Conservation (phyloP, 495 filamentous ascomycete genomes). For the Cercophora samala region DNA sequence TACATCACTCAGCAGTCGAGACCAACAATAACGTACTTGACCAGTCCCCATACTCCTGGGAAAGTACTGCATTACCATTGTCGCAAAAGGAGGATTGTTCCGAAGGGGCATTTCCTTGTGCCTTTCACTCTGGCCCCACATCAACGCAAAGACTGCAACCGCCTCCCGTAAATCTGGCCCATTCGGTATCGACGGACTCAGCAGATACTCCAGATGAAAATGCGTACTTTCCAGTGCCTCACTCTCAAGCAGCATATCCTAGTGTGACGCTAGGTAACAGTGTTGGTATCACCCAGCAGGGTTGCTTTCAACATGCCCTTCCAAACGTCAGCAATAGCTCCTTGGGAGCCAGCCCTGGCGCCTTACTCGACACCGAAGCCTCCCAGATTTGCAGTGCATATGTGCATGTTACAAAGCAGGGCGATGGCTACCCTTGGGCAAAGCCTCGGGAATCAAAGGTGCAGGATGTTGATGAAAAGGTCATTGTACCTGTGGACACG, state of each 20-base stretch:
- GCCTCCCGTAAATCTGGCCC: background rate
- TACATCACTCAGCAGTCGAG: background rate
- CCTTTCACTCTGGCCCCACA: background rate
- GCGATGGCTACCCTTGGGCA: background rate
- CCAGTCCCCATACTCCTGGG: background rate
- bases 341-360: background rate
- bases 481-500: background rate
- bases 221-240: background rate
- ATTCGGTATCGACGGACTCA: background rate
- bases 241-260: background rate
- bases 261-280: background rate
- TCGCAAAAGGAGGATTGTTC: background rate
- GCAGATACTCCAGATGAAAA: background rate
- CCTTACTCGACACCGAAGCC: background rate
- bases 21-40: background rate
- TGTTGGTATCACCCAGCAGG: background rate
- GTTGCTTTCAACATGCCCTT: background rate
- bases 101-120: background rate
- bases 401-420: background rate
- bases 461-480: background rate
- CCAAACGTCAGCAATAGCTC: background rate
- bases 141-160: background rate
- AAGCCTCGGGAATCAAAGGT: background rate
- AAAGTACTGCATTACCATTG: background rate
- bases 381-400: background rate